Conservation (phyloP, 2,329 filamentous ascomycete genomes). For the Colletotrichum sp. region DNA sequence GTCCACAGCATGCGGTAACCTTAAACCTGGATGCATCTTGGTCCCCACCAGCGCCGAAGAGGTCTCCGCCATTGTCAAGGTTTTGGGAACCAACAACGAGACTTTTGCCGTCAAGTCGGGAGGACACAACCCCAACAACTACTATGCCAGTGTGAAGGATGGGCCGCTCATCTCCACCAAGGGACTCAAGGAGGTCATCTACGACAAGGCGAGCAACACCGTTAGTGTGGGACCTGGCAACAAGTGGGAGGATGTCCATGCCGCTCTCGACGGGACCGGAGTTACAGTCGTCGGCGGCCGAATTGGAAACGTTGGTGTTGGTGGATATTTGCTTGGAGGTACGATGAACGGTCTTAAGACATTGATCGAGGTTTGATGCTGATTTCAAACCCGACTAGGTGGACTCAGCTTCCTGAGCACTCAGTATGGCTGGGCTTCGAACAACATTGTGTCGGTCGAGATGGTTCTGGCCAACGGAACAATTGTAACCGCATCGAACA, state of each 20-base stretch:
- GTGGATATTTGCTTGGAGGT: slow-evolving; percentile 58
- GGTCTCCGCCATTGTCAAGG: slow-evolving; percentile 56
- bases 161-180: slow-evolving; percentile 56
- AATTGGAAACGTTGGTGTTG: slow-evolving; percentile 52
- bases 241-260: slow-evolving; percentile 46
- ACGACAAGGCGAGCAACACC: slow-evolving; percentile 39
- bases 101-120: slow-evolving; percentile 62
- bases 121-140: slow-evolving; percentile 61
- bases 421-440: slow-evolving; percentile 55
- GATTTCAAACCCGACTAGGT: slow-evolving; percentile 29
- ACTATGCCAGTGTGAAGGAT: slow-evolving; percentile 53
- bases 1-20: slow-evolving; percentile 46
- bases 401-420: slow-evolving; percentile 57
- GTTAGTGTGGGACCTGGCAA: slow-evolving; percentile 52
- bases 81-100: slow-evolving; percentile 51
- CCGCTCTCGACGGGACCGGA: slow-evolving; percentile 44
- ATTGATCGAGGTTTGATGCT: background rate
- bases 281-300: slow-evolving; percentile 49
- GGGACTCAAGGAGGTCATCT: slow-evolving; percentile 43
- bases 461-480: slow-evolving; percentile 57
- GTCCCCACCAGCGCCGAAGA: slow-evolving; percentile 53
- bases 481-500: slow-evolving; percentile 48
- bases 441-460: slow-evolving; percentile 53
- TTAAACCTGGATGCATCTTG: slow-evolving; percentile 53
- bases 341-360: slow-evolving; percentile 7